A percentile compares a stretch with the other conserved stretches of the same genome.
Conservation (phyloP, 164 flowering plant genomes). For the Liquidambar formosana region DNA sequence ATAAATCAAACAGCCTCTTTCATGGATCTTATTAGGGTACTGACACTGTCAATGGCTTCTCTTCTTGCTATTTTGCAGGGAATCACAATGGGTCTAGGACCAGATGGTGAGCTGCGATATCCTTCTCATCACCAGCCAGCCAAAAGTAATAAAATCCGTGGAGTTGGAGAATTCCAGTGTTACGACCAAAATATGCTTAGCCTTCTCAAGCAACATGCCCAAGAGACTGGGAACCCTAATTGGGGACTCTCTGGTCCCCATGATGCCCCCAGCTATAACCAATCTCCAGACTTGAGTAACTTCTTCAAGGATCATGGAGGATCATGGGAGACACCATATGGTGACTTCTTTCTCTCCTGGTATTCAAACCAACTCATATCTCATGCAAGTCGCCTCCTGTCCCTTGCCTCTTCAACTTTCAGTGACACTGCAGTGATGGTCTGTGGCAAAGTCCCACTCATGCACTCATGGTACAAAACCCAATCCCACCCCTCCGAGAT, state of each 20-base stretch:
- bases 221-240: conserved; percentile 50
- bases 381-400: conserved; percentile 74
- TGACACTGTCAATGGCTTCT: background rate
- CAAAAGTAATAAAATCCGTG: conserved; percentile 24
- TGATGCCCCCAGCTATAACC: conserved; percentile 67
- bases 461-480: conserved; percentile 62
- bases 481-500: conserved; percentile 78
- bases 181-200: conserved; percentile 76
- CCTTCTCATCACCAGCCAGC: conserved; percentile 52
- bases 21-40: background rate
- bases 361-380: conserved; percentile 66
- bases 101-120: conserved; percentile 93
- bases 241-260: conserved; percentile 96
- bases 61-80: conserved; percentile 50
- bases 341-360: conserved; percentile 92
- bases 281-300: conserved; percentile 42
- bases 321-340: conserved; percentile 89
- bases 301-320: conserved; percentile 79
- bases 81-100: conserved; percentile 78
- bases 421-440: conserved; percentile 30
- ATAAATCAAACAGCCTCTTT: background rate
- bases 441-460: conserved; percentile 69
- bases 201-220: conserved; percentile 66
- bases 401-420: conserved; percentile 58
- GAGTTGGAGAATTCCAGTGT: conserved; percentile 92